Percentiles rank a stretch among this genome's conserved stretches.
Evolutionary conservation across 2,329 filamentous ascomycete species (phyloP).

Genomic region (Colletotrichum sansevieriae): DNA sequence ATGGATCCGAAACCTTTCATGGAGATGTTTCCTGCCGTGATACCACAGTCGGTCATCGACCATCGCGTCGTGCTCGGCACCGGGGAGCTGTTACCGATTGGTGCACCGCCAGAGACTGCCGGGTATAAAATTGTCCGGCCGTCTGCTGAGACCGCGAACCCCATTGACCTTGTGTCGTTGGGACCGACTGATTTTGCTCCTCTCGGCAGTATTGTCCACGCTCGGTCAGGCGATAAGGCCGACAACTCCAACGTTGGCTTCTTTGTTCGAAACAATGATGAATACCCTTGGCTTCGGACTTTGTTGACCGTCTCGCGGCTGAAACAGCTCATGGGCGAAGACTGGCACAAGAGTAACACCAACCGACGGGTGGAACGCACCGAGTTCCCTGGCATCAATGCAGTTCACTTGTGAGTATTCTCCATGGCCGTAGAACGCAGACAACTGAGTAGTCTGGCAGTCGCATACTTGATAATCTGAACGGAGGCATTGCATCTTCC

Average conservation of each 20-base stretch:
- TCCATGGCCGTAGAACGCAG: too few relatives aligned
- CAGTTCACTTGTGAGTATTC: too few relatives aligned
- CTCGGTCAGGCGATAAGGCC: conserved; percentile 55
- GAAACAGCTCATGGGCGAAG: too few relatives aligned
- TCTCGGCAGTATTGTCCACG: conserved; percentile 52
- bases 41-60: conserved; percentile 47
- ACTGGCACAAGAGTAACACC: too few relatives aligned
- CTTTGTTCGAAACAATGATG: conserved; percentile 49
- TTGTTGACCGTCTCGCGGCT: too few relatives aligned
- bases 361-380: too few relatives aligned
- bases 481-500: too few relatives aligned
- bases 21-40: conserved; percentile 56
- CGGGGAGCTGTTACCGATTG: not conserved
- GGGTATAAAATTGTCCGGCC: conserved; percentile 23
- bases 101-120: conserved; percentile 6
- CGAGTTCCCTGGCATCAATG: too few relatives aligned
- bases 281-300: too few relatives aligned
- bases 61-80: conserved; percentile 44
- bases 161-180: conserved; percentile 22
- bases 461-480: too few relatives aligned
- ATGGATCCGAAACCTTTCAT: conserved; percentile 58
- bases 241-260: conserved; percentile 55
- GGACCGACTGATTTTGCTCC: conserved; percentile 31
- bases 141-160: conserved; percentile 26
- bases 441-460: too few relatives aligned